Evolutionary conservation across 2,329 filamentous ascomycete genomes (phyloP).

Genomic region (Mycogone perniciosa): DNA sequence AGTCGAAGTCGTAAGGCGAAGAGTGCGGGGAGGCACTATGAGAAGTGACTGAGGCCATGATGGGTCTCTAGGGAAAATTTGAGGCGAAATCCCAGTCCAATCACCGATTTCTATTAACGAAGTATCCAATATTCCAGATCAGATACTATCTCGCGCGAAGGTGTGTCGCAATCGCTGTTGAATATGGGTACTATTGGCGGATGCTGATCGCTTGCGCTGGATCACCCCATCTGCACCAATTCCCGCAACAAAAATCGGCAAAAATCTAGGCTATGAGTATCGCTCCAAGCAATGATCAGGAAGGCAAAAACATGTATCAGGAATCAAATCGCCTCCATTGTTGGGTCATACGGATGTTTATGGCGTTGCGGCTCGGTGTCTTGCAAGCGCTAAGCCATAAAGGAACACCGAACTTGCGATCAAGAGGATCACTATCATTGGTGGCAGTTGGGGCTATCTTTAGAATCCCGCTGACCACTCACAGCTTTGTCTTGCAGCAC

Average conservation of each 20-base stretch:
- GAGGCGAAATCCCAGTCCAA: too few species aligned
- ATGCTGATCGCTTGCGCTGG: too few species aligned
- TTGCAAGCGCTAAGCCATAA: slow-evolving; percentile 1
- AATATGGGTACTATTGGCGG: too few species aligned
- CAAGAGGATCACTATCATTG: slow-evolving; percentile 2
- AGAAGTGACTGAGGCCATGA: slow-evolving; percentile 35
- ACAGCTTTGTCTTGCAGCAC: slow-evolving; percentile 8
- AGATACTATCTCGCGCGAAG: too few species aligned
- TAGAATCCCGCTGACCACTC: slow-evolving; percentile 4
- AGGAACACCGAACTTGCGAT: slow-evolving; percentile 8
- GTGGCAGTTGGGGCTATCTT: neutral
- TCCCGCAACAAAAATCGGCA: too few species aligned
- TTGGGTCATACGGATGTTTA: too few species aligned
- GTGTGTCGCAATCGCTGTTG: neutral
- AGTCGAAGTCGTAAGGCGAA: slow-evolving; percentile 36
- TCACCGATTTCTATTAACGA: too few species aligned
- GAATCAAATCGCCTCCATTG: neutral
- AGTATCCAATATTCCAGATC: too few species aligned
- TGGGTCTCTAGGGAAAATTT: neutral
- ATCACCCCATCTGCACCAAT: too few species aligned
- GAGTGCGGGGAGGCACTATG: slow-evolving; percentile 32
- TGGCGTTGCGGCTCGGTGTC: too few species aligned
- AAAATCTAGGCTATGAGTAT: too few species aligned
- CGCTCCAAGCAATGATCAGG: too few species aligned
- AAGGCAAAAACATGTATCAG: neutral